Evolutionary conservation across 441 rosid species (phyloP).

Genomic region (Brassica hybrid): DNA sequence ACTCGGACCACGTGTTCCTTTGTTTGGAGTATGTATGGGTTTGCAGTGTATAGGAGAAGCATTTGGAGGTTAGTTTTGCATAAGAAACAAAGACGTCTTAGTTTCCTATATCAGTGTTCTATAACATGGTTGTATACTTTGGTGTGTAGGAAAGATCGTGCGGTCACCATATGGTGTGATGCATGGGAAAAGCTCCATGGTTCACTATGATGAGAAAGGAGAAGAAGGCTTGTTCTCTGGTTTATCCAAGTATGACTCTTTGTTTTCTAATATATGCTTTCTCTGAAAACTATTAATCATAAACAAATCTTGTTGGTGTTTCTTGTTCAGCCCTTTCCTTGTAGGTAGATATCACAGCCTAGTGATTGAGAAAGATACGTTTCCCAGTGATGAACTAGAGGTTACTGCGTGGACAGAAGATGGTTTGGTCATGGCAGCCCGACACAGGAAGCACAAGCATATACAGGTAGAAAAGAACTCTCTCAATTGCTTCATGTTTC

Average conservation of each 20-base stretch:
- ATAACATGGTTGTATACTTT: background rate
- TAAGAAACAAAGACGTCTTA: background rate
- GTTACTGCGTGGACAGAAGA: constrained; percentile 95
- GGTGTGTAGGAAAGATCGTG: constrained; percentile 75
- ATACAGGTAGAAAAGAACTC: constrained; percentile 58
- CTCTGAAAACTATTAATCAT: too few species aligned
- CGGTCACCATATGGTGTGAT: constrained; percentile 86
- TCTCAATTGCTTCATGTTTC: background rate
- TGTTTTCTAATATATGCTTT: too few species aligned
- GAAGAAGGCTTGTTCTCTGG: constrained; percentile 84
- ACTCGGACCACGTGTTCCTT: constrained; percentile 81
- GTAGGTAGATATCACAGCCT: too few species aligned
- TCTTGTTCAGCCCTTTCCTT: too few species aligned
- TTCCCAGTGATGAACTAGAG: constrained; percentile 77
- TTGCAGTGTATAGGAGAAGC: constrained; percentile 96
- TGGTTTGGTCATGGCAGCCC: constrained; percentile 92
- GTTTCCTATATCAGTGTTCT: background rate
- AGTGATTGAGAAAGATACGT: constrained; percentile 73
- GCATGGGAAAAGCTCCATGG: constrained; percentile 94
- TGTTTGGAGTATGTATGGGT: constrained; percentile 96
- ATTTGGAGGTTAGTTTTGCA: constrained; percentile 62
- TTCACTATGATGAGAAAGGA: constrained; percentile 84
- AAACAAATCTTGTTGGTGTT: background rate
- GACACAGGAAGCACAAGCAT: constrained; percentile 79
- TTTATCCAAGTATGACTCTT: constrained; percentile 60